Conservation (phyloP, 73 alveolate genomes). For the Symbiodinium pilosum region DNA sequence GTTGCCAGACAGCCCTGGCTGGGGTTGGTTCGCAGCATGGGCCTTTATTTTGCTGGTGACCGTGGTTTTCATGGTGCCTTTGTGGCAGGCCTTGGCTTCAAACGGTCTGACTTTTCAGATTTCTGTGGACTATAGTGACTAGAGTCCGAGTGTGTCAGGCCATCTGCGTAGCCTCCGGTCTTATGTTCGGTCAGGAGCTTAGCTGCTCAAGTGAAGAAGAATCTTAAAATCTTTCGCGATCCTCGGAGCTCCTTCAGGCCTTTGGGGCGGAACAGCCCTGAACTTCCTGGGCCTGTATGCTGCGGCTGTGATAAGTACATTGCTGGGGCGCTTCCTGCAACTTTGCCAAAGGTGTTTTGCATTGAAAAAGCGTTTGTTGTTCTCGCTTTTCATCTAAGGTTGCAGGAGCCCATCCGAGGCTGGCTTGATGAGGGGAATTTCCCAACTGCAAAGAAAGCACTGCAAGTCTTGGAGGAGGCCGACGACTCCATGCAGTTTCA, state of each 20-base stretch:
- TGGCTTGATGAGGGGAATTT: constrained; percentile 69
- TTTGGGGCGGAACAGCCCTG: constrained; percentile 29
- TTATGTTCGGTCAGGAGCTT: constrained; percentile 50
- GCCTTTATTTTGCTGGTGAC: neutral
- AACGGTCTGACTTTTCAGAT: too few species aligned
- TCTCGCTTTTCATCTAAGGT: neutral
- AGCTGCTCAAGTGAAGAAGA: neutral
- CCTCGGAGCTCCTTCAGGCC: neutral
- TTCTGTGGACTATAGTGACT: neutral
- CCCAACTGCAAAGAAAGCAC: constrained; percentile 27
- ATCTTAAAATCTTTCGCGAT: neutral
- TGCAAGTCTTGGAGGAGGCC: constrained; percentile 24
- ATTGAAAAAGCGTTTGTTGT: neutral
- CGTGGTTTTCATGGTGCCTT: neutral
- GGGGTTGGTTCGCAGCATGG: constrained; percentile 66
- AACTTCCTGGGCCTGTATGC: constrained; percentile 38
- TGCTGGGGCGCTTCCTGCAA: constrained; percentile 46
- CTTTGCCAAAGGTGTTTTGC: neutral
- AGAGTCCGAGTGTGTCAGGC: neutral
- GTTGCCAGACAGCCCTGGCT: constrained; percentile 65
- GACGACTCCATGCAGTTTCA: constrained; percentile 33
- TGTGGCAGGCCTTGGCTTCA: constrained; percentile 31
- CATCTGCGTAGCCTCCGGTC: constrained; percentile 11
- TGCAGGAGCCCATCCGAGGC: constrained; percentile 71
- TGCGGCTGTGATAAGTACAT: neutral